phyloP scores from a whole-genome alignment of 495 filamentous ascomycete genomes.

The Articulospora tetracladia region DNA sequence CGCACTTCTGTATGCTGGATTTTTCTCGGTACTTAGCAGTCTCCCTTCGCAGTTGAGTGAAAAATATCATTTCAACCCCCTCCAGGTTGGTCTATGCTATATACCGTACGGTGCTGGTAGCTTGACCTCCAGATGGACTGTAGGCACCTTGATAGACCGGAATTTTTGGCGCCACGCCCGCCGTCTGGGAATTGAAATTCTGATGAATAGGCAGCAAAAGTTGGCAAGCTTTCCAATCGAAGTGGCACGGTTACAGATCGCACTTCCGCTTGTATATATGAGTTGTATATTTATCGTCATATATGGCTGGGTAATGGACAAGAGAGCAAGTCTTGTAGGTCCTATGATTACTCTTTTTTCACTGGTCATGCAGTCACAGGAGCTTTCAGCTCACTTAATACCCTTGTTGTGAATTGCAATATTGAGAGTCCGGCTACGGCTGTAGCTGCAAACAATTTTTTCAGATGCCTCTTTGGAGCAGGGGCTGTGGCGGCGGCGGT shows the following conservation, averaged over 20 bases:
- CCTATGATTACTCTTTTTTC: conserved; percentile 53
- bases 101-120: conserved; percentile 54
- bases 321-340: conserved; percentile 36
- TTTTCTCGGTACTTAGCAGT: conserved; percentile 54
- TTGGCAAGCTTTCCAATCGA: conserved; percentile 61
- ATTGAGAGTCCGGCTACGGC: conserved; percentile 58
- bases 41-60: conserved; percentile 44
- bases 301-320: conserved; percentile 56
- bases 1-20: conserved; percentile 58
- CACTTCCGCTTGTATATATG: conserved; percentile 44
- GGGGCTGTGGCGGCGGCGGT: conserved; percentile 62
- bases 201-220: conserved; percentile 43
- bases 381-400: conserved; percentile 45
- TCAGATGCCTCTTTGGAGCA: conserved; percentile 64
- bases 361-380: conserved; percentile 43
- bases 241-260: conserved; percentile 55
- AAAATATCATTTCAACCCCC: conserved; percentile 53
- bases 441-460: conserved; percentile 67
- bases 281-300: conserved; percentile 33
- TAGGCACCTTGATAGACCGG: conserved; percentile 49
- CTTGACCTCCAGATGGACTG: too few relatives aligned
- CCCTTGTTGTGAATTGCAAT: conserved; percentile 64
- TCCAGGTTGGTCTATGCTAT: conserved; percentile 57
- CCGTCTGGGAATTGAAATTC: conserved; percentile 36
- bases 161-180: conserved; percentile 47